Evolutionary conservation across 306 rosid species (phyloP).

Genomic region (Citrullus mucosospermus): DNA sequence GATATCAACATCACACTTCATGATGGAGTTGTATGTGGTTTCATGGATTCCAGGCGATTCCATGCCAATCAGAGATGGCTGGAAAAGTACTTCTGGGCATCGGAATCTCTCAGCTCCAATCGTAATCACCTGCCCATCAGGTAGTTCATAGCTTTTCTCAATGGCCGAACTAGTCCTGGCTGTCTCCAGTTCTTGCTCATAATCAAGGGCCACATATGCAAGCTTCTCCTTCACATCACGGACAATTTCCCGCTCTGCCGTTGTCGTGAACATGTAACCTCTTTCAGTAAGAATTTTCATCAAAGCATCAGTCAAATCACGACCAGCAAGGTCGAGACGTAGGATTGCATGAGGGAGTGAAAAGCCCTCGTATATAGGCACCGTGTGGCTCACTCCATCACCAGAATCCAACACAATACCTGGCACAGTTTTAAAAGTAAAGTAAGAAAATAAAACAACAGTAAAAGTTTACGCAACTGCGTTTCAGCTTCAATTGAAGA

Average conservation of each 20-base stretch:
- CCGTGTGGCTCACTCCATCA: constrained; percentile 72
- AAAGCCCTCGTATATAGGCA: constrained; percentile 64
- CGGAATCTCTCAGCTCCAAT: constrained; percentile 74
- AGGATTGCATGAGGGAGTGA: constrained; percentile 69
- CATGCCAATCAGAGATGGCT: constrained; percentile 66
- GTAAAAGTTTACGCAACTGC: not conserved
- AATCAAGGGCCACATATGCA: constrained; percentile 64
- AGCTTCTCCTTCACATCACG: constrained; percentile 69
- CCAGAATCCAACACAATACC: constrained; percentile 74
- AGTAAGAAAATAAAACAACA: not conserved
- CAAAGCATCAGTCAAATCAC: constrained; percentile 55
- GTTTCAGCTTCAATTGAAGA: not conserved
- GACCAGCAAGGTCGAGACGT: constrained; percentile 68
- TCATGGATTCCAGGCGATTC: constrained; percentile 66
- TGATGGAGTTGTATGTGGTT: constrained; percentile 62
- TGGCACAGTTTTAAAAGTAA: constrained; percentile 1
- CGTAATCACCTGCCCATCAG: constrained; percentile 66
- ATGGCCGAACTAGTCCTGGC: constrained; percentile 51
- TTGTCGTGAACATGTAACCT: constrained; percentile 60
- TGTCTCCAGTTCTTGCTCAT: constrained; percentile 58
- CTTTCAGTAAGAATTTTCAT: constrained; percentile 60
- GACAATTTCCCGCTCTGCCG: constrained; percentile 71
- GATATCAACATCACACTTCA: constrained; percentile 73
- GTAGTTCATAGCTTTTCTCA: constrained; percentile 62
- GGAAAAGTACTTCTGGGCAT: constrained; percentile 70